phyloP scores from a whole-genome alignment of 1,284 basidiomycete species.

The Naganishia cerealis region DNA sequence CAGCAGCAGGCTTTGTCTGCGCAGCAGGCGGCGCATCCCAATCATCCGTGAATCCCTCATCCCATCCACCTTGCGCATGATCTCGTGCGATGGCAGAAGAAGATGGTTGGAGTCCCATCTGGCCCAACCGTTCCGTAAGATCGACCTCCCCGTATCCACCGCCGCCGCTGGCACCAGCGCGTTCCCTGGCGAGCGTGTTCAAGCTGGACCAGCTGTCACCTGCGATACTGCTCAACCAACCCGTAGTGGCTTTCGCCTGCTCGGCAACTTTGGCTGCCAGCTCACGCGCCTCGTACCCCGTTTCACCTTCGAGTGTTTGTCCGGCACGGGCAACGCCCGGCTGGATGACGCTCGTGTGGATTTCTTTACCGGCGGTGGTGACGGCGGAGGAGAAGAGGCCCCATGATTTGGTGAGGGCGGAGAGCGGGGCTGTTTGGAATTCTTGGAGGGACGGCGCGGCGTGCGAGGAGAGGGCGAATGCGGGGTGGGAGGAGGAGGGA shows the following conservation, averaged over 20 bases:
- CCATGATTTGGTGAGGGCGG: slow-evolving; percentile 53
- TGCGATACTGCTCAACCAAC: slow-evolving; percentile 45
- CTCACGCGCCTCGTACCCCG: slow-evolving; percentile 32
- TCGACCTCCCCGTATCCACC: slow-evolving; percentile 38
- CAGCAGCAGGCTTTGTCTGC: slow-evolving; percentile 16
- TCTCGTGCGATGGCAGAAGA: slow-evolving; percentile 40
- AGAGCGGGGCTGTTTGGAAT: slow-evolving; percentile 50
- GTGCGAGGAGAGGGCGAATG: slow-evolving; percentile 47
- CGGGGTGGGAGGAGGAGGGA: slow-evolving; percentile 41
- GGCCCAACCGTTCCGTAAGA: slow-evolving; percentile 50
- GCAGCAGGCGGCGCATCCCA: slow-evolving; percentile 14
- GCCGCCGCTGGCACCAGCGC: slow-evolving; percentile 40
- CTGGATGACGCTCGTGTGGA: slow-evolving; percentile 52
- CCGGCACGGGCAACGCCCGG: slow-evolving; percentile 47
- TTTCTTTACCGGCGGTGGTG: slow-evolving; percentile 45
- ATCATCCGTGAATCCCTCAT: slow-evolving; percentile 28
- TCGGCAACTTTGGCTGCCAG: slow-evolving; percentile 45
- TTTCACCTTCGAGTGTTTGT: slow-evolving; percentile 37
- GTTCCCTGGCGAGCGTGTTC: slow-evolving; percentile 49
- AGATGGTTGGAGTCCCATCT: slow-evolving; percentile 37
- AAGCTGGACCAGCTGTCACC: slow-evolving; percentile 49
- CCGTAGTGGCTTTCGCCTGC: slow-evolving; percentile 43
- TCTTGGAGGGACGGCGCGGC: slow-evolving; percentile 50
- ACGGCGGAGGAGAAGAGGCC: slow-evolving; percentile 53
- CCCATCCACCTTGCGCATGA: slow-evolving; percentile 39